Percentiles rank a stretch among this genome's conserved stretches.
phyloP scores from a whole-genome alignment of 306 rosid genomes.

The Geum urbanum region DNA sequence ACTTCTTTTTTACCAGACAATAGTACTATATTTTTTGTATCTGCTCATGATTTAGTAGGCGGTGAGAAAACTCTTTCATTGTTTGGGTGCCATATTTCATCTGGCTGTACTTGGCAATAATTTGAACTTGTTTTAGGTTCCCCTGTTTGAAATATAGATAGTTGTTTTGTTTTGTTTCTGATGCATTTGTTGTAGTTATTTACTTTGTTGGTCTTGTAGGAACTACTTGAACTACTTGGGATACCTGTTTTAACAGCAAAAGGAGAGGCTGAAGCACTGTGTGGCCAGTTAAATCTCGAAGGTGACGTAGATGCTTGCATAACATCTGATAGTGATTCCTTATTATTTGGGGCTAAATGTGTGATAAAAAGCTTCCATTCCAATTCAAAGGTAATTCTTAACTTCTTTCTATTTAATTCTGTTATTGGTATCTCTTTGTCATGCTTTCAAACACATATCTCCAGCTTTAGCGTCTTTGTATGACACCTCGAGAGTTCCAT shows the following conservation, averaged over 20 bases:
- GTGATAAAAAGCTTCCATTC: conserved; percentile 59
- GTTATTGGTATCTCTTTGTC: not conserved
- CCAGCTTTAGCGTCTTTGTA: not conserved
- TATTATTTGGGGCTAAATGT: conserved; percentile 78
- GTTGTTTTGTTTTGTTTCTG: conserved; percentile 23
- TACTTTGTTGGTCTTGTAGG: conserved; percentile 42
- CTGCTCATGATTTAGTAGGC: not conserved
- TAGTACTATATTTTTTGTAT: not conserved
- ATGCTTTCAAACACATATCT: not conserved
- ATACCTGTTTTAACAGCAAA: conserved; percentile 81
- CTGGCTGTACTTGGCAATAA: not conserved
- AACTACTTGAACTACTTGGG: conserved; percentile 77
- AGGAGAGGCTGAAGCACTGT: conserved; percentile 95
- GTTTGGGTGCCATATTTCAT: not conserved
- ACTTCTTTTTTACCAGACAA: not conserved
- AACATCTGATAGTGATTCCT: conserved; percentile 82
- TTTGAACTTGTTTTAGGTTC: not conserved
- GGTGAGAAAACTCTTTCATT: not conserved
- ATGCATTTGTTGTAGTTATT: conserved; percentile 31
- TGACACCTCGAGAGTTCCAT: conserved; percentile 28
- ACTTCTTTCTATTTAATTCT: not conserved
- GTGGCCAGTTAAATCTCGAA: conserved; percentile 70
- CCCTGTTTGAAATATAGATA: not conserved
- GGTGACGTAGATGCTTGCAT: conserved; percentile 90
- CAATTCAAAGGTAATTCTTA: conserved; percentile 57